A percentile compares a stretch with the other conserved stretches of the same genome.
Evolutionary conservation across 192 early-diverging fungal genomes (phyloP).

Genomic region (Backusella luteola): DNA sequence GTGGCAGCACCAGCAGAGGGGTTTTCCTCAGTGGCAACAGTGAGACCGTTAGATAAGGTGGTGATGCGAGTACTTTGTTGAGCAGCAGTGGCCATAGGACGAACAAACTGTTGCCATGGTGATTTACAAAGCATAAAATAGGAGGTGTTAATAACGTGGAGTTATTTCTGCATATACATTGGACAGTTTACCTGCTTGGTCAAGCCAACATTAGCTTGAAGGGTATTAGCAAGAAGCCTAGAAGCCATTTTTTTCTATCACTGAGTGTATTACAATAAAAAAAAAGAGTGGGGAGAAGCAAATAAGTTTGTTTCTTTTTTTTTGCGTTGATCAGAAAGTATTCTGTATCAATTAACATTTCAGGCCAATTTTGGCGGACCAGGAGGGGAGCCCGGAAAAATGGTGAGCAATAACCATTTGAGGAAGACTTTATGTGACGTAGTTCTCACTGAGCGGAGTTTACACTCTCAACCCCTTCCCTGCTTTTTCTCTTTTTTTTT

Average conservation of each 20-base stretch:
- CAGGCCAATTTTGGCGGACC: not conserved
- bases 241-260: slow-evolving; percentile 21
- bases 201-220: slow-evolving; percentile 27
- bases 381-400: not conserved
- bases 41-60: slow-evolving; percentile 74
- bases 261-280: not conserved
- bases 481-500: too few species aligned
- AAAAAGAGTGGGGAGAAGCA: slow-evolving; percentile 17
- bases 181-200: slow-evolving; percentile 32
- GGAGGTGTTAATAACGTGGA: not conserved
- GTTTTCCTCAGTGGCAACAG: slow-evolving; percentile 81
- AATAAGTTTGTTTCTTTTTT: not conserved
- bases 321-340: too few species aligned
- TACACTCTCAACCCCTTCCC: too few species aligned
- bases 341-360: too few species aligned
- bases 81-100: slow-evolving; percentile 53
- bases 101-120: slow-evolving; percentile 40
- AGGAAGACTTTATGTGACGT: not conserved
- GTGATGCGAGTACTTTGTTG: slow-evolving; percentile 61
- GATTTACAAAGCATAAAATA: not conserved
- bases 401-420: not conserved
- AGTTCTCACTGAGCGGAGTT: not conserved
- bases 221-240: slow-evolving; percentile 37
- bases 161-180: not conserved
- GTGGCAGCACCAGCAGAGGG: slow-evolving; percentile 78